Evolutionary conservation across 805 yeast genomes (phyloP), one percentile per base, ranked within the genome.

Genomic region (Hanseniaspora nectarophila): DNA sequence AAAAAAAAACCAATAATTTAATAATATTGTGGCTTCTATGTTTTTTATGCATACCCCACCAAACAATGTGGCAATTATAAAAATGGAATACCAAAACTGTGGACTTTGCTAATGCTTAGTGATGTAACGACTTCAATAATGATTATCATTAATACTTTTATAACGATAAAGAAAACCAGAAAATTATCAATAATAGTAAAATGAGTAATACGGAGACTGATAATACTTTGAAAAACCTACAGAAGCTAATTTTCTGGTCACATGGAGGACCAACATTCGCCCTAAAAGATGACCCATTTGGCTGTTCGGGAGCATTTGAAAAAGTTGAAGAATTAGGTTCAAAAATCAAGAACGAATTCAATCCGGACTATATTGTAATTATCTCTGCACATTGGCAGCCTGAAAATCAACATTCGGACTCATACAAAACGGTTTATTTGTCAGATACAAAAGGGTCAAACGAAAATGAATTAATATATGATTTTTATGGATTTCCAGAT

Each of bases 251-350:
- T 61, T 85, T 84, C 63, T 61, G 83, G 40, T 78, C 86, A n/a
- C 94, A 85, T 66, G 94, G 94, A 7, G 92, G 89, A 0, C 94
- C 94, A 7, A 78, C 84, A 1, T 82, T 85, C 63, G 76, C 83
- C 71, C 80, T 81, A 58, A 62, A 69, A 33, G 65, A 70, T n/a
- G 73, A 69, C 46, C 69, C 65, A 21, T 66, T 69, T 45, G 76
- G 82, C 34, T 72, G 75, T 53, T 48, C 51, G 2, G 85, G 85
- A 5, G 89, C 90, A 0, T 82, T 75, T 70, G 67, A 70, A 23
- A 67, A 67, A 5, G 70, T 80, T 6, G 65, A 70, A 44, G 58
- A 65, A 21, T 55, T 81, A 6, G 94, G 94, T 2, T 56, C 62
- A 16, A 64, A 67, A 35, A 78, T 85, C 56, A 69, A 71, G 45